Evolutionary conservation across 2,329 filamentous ascomycete species (phyloP).

Genomic region (Scedosporium aurantiacum): DNA sequence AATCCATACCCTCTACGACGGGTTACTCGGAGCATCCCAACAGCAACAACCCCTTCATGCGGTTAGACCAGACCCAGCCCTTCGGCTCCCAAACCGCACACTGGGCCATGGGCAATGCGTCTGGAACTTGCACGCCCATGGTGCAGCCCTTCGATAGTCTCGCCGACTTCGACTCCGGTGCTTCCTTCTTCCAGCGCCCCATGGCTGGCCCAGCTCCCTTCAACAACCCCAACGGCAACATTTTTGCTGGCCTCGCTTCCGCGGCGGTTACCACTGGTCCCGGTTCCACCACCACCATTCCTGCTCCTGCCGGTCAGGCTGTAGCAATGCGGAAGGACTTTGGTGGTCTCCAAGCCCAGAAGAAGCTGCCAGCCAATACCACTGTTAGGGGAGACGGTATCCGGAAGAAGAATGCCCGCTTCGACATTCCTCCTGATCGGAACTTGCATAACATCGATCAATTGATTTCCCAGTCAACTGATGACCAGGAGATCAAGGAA

Average conservation of each 20-base stretch:
- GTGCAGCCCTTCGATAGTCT: constrained; percentile 50
- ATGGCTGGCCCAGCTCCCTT: constrained; percentile 45
- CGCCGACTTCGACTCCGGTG: constrained; percentile 43
- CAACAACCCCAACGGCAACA: constrained; percentile 37
- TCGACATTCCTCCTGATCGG: constrained; percentile 89
- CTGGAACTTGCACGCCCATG: constrained; percentile 66
- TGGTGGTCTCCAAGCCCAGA: constrained; percentile 38
- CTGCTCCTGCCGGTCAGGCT: constrained; percentile 1
- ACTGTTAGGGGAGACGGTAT: constrained; percentile 74
- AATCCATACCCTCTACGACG: constrained; percentile 52
- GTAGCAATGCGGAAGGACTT: constrained; percentile 35
- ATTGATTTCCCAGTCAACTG: constrained; percentile 75
- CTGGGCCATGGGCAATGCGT: constrained; percentile 56
- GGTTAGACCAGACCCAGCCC: constrained; percentile 38
- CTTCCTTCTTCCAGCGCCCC: constrained; percentile 41
- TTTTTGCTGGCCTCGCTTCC: constrained; percentile 41
- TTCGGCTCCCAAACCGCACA: constrained; percentile 29
- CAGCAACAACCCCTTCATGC: constrained; percentile 57
- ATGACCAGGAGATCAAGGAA: constrained; percentile 93
- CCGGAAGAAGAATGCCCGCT: constrained; percentile 96
- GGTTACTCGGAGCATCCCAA: constrained; percentile 45
- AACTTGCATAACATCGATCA: constrained; percentile 92
- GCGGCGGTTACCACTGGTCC: constrained; percentile 17
- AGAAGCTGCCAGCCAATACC: constrained; percentile 57
- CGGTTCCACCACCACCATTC: background rate